Conservation (phyloP, 2,329 filamentous ascomycete genomes). For the Botrytis fabae region DNA sequence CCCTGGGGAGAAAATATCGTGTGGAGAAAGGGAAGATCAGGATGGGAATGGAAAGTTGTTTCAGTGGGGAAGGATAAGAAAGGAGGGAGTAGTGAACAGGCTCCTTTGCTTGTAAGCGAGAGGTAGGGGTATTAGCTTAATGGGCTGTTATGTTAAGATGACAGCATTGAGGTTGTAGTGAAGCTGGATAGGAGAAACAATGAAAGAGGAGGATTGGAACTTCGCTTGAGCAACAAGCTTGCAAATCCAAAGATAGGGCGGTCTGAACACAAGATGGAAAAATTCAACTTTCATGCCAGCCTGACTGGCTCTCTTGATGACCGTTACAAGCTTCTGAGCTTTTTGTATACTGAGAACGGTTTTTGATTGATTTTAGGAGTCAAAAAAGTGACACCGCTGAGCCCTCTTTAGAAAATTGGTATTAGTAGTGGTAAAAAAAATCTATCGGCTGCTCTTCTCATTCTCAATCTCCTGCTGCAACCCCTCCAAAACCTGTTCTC, state of each 20-base stretch:
- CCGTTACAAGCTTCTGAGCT: not conserved
- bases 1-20: not conserved
- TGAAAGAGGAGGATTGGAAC: not conserved
- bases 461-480: conserved; percentile 82
- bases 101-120: not conserved
- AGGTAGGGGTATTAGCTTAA: not conserved
- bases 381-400: conserved; percentile 14
- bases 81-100: not conserved
- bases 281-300: not conserved
- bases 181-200: not conserved
- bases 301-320: not conserved
- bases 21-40: not conserved
- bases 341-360: not conserved
- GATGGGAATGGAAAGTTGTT: not conserved
- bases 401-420: conserved; percentile 17
- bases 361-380: not conserved
- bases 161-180: not conserved
- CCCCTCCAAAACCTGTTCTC: conserved; percentile 74
- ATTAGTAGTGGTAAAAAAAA: conserved; percentile 21
- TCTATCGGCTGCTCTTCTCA: conserved; percentile 64
- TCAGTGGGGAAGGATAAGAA: not conserved
- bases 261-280: not conserved
- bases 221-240: not conserved
- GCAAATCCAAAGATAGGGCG: not conserved
- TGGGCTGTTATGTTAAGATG: not conserved